Base-by-base conservation (phyloP, 1,284 basidiomycete genomes). In the Fomes fomentarius region DNA sequence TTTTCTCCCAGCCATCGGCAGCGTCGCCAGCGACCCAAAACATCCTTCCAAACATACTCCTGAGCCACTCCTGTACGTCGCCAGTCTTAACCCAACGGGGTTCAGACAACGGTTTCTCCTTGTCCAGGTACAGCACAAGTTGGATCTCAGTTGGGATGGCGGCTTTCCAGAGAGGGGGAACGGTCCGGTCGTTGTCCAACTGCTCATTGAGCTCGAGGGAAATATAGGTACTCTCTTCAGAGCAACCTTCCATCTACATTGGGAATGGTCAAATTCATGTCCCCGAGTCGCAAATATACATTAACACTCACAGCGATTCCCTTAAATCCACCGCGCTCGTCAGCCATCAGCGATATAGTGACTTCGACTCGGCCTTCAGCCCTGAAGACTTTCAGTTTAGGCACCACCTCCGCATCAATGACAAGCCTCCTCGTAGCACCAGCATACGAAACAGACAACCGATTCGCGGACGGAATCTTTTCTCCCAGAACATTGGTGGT, bases 51-150 rank as follows among this genome's bases (percentile, higher is more conserved):
- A 90, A 93, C 80, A 93, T 92, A 67, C 87, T 91, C 66, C 86
- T 86, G 56, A 98, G 76, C 93, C 94, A 97, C 44, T 95, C 93
- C 62, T 95, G 91, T 17, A 96, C 83, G 68, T 96, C 93, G 40
- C 96, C 95, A 3, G 90, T 91, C 70, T 93, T 93, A 41, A 95
- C 91, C 96, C 96, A 99, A 69, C 93, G 91, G 2, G 96, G 93
- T 71, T 98, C 95, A 9, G 93, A 94, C 26, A 98, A 74, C 0
- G 96, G 95, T 54, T 90, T 85, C 37, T 84, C 85, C 53, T 84
- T 90, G 71, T 98, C 96, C 52, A 98, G 80, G 71, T 91, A 83
- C 25, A 86, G 81, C 25, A 81, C 66, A 26, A 93, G 72, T 14
- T 78, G 80, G 14, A 85, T 65, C 37, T 80, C 77, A 14, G 78